Conservation (phyloP, 306 rosid species). For the Trifolium pratense region DNA sequence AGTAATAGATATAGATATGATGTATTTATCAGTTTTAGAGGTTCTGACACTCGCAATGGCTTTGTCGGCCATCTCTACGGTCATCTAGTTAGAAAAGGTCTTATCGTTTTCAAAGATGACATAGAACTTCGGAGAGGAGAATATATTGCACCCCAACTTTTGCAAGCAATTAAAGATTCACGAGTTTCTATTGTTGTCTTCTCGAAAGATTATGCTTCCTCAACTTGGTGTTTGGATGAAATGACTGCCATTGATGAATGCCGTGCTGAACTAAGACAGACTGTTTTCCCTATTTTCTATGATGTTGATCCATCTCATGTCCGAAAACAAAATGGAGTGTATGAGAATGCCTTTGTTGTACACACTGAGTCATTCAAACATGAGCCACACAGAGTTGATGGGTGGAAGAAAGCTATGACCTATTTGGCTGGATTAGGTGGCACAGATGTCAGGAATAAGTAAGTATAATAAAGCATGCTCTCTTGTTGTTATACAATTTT, state of each 20-base stretch:
- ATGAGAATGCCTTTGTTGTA: background rate
- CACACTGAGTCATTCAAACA: background rate
- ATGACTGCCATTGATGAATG: conserved; percentile 8
- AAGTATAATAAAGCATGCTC: too few species aligned
- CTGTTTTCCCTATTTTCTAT: conserved; percentile 34
- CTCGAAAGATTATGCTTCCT: conserved; percentile 23
- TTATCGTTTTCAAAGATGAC: conserved; percentile 3
- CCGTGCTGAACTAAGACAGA: background rate
- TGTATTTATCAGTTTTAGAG: too few species aligned
- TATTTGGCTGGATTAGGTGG: background rate
- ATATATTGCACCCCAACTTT: background rate
- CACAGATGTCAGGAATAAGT: conserved; percentile 6
- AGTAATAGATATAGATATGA: too few species aligned
- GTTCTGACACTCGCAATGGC: too few species aligned
- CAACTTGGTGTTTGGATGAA: conserved; percentile 38
- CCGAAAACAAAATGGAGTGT: background rate
- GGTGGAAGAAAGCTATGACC: conserved; percentile 23
- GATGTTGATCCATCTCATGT: conserved; percentile 31
- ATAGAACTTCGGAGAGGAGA: background rate
- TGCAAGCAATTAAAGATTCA: background rate
- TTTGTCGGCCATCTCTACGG: too few species aligned
- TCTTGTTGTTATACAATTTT: background rate
- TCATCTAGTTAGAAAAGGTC: background rate
- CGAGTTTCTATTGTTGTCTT: conserved; percentile 22
- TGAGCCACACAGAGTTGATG: background rate